Evolutionary conservation across 108 stramenopile genomes (phyloP).

Genomic region (Nitzschia putrida): DNA sequence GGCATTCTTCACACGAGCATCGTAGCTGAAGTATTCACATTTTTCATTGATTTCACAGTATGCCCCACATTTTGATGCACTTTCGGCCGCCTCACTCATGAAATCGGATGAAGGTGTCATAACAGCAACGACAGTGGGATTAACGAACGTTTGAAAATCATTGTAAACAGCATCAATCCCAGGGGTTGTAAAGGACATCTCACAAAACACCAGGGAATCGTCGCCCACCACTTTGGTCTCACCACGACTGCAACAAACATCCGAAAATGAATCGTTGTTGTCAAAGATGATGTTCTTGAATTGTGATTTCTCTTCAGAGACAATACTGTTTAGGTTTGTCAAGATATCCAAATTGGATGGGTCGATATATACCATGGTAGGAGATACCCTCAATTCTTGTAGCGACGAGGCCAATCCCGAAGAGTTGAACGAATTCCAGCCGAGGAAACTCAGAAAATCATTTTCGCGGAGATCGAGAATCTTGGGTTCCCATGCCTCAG

Average conservation of each 20-base stretch:
- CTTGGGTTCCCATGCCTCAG: conserved; percentile 19
- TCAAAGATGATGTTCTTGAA: background rate
- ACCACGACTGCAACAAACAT: conserved; percentile 23
- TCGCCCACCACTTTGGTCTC: background rate
- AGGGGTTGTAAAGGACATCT: conserved; percentile 13
- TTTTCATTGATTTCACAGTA: conserved; percentile 21
- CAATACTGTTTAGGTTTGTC: background rate
- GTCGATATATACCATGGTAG: background rate
- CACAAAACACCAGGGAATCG: conserved; percentile 17
- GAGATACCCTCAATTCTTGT: conserved; percentile 19
- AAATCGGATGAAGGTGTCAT: conserved; percentile 20
- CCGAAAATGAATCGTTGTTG: background rate
- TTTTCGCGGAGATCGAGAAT: conserved; percentile 30
- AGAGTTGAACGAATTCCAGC: conserved; percentile 4
- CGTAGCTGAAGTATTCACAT: conserved; percentile 34
- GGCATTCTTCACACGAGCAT: conserved; percentile 14
- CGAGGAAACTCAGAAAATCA: conserved; percentile 12
- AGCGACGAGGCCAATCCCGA: background rate
- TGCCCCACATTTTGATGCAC: conserved; percentile 14
- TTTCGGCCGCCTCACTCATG: conserved; percentile 37
- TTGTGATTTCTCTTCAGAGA: background rate
- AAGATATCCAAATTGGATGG: background rate
- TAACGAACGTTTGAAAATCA: conserved; percentile 21
- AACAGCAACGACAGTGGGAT: background rate
- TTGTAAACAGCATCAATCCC: conserved; percentile 37